Evolutionary conservation across 2,329 filamentous ascomycete genomes (phyloP).

Genomic region (Botrytis paeoniae): DNA sequence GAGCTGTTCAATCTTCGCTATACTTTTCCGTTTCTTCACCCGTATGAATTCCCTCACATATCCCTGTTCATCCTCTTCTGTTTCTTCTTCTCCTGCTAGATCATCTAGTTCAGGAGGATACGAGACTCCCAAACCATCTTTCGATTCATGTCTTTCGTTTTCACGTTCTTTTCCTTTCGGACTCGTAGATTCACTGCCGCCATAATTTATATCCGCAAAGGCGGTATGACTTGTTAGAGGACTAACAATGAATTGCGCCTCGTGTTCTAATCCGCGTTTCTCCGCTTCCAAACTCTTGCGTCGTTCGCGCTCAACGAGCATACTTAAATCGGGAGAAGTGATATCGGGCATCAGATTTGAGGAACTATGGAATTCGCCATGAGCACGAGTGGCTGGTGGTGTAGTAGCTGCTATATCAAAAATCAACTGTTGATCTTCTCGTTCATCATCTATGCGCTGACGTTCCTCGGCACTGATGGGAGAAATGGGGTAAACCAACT

Average conservation of each 20-base stretch:
- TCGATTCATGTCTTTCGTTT: neutral
- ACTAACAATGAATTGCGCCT: conserved; percentile 15
- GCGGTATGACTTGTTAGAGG: conserved; percentile 10
- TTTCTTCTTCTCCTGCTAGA: conserved; percentile 11
- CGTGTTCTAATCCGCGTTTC: conserved; percentile 14
- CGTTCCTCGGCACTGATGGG: neutral
- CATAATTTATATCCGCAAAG: neutral
- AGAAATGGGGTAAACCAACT: conserved; percentile 6
- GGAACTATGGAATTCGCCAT: neutral
- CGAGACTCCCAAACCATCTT: neutral
- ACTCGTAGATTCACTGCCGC: neutral
- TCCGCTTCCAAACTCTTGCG: conserved; percentile 13
- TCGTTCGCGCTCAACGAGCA: conserved; percentile 4
- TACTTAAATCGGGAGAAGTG: neutral
- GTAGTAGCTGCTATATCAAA: conserved; percentile 17
- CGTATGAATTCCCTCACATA: conserved; percentile 15
- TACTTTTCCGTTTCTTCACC: conserved; percentile 18
- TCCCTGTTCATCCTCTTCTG: conserved; percentile 11
- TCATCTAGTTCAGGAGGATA: neutral
- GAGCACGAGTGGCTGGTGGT: neutral
- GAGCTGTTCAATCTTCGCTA: conserved; percentile 19
- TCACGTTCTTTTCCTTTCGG: neutral
- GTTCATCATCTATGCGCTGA: neutral
- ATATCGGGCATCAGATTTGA: neutral
- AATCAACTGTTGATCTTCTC: conserved; percentile 14